Conservation (phyloP, 257 asterid species). For the Solanum boliviense region DNA sequence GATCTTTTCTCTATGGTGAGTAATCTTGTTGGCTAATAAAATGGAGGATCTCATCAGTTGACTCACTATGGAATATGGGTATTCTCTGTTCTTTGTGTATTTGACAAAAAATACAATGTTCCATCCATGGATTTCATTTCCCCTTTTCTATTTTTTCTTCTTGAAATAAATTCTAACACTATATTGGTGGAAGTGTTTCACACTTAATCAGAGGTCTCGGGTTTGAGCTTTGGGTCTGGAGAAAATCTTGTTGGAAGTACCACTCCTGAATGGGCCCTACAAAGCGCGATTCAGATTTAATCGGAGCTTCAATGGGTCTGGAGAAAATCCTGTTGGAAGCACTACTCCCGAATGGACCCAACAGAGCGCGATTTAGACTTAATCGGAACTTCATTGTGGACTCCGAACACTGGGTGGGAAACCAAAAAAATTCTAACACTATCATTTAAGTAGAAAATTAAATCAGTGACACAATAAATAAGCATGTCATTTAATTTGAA, state of each 20-base stretch:
- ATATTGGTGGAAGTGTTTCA: too few relatives aligned
- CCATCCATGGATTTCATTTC: background rate
- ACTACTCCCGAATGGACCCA: accelerated
- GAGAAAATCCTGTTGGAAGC: background rate
- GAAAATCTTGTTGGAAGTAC: background rate
- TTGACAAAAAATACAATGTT: background rate
- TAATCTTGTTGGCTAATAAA: background rate
- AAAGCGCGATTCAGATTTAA: too few relatives aligned
- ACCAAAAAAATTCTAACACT: too few relatives aligned
- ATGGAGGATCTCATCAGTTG: background rate
- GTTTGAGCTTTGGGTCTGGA: accelerated
- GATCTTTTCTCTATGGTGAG: background rate
- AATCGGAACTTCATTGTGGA: too few relatives aligned
- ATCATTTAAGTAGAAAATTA: background rate
- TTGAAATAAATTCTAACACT: background rate
- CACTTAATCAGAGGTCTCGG: too few relatives aligned
- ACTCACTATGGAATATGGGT: background rate
- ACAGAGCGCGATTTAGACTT: accelerated
- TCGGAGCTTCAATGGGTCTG: too few relatives aligned
- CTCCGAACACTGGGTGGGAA: too few relatives aligned
- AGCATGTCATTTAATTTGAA: background rate
- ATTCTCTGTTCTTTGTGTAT: background rate
- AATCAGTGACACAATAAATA: background rate
- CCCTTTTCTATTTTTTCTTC: background rate
- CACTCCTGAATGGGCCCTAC: accelerated